phyloP scores from a whole-genome alignment of 805 yeast genomes.

The Yamadazyma takamatsuzukensis region DNA sequence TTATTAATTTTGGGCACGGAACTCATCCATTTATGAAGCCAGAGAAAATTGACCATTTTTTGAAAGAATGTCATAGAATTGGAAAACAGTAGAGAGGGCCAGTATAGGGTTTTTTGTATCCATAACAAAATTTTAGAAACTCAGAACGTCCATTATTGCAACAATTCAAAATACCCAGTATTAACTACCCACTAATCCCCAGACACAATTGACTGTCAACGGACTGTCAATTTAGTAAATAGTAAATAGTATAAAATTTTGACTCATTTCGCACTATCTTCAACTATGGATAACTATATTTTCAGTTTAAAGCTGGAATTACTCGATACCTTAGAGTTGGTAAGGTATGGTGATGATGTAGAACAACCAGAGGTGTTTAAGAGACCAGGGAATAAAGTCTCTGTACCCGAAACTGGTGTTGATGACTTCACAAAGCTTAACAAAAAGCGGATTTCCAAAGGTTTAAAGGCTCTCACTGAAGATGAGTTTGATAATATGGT shows the following conservation, averaged over 20 bases:
- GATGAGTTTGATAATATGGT: slow-evolving; percentile 55
- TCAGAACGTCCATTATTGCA: too few species aligned
- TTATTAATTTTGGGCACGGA: slow-evolving; percentile 96
- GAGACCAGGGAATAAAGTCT: background rate
- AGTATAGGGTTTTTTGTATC: background rate
- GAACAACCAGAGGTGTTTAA: background rate
- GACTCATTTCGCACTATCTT: too few species aligned
- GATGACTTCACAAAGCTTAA: slow-evolving; percentile 56
- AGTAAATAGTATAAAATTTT: too few species aligned
- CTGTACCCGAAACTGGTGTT: slow-evolving; percentile 1
- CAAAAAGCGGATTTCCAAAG: slow-evolving; percentile 47
- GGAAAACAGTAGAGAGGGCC: slow-evolving; percentile 38
- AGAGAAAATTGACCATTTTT: slow-evolving; percentile 77
- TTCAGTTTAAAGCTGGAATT: too few species aligned
- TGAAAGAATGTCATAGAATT: slow-evolving; percentile 80
- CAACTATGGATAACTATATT: too few species aligned
- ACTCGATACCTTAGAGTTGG: slow-evolving; percentile 44
- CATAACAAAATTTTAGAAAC: background rate
- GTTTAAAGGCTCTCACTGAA: slow-evolving; percentile 46
- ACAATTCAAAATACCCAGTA: too few species aligned
- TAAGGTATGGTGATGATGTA: slow-evolving; percentile 46
- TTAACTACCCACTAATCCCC: too few species aligned
- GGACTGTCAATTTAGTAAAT: too few species aligned
- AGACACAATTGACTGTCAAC: too few species aligned
- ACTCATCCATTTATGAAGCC: slow-evolving; percentile 98